Evolutionary conservation across 768 basidiomycete species (phyloP).

Genomic region (Candolleomyces aberdarensis): DNA sequence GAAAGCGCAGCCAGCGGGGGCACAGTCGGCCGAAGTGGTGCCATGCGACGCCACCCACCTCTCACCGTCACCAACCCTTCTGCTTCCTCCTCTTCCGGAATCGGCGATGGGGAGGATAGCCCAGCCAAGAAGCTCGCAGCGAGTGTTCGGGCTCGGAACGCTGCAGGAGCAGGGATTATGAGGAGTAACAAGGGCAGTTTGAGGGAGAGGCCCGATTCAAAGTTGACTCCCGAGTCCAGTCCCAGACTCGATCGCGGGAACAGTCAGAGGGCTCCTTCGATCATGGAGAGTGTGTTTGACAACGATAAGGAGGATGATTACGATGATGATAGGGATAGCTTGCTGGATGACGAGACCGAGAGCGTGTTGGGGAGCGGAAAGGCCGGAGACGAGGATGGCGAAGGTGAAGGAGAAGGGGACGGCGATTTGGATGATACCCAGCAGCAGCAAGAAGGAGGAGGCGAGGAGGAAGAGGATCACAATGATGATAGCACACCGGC

Average conservation of each 20-base stretch:
- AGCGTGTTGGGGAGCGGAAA: conserved; percentile 1
- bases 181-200: background rate
- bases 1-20: conserved; percentile 11
- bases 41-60: background rate
- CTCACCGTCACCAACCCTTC: background rate
- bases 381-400: conserved; percentile 2
- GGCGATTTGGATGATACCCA: background rate
- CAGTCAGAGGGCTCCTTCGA: conserved; percentile 15
- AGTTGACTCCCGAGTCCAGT: conserved; percentile 51
- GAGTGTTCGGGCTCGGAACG: conserved; percentile 18
- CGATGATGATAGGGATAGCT: conserved; percentile 7
- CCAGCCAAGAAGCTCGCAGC: conserved; percentile 26
- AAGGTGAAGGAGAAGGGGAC: background rate
- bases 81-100: background rate
- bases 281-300: conserved; percentile 19
- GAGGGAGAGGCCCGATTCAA: conserved; percentile 64
- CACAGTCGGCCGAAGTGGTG: conserved; percentile 14
- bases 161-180: conserved; percentile 9
- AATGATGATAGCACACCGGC: conserved; percentile 4
- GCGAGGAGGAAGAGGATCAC: too few relatives aligned
- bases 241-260: background rate
- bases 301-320: conserved; percentile 11
- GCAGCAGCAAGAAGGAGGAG: too few relatives aligned
- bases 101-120: conserved; percentile 15
- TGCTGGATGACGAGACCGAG: conserved; percentile 13